Evolutionary conservation across 495 filamentous ascomycete species (phyloP).

Genomic region (Penicillium verhagenii): DNA sequence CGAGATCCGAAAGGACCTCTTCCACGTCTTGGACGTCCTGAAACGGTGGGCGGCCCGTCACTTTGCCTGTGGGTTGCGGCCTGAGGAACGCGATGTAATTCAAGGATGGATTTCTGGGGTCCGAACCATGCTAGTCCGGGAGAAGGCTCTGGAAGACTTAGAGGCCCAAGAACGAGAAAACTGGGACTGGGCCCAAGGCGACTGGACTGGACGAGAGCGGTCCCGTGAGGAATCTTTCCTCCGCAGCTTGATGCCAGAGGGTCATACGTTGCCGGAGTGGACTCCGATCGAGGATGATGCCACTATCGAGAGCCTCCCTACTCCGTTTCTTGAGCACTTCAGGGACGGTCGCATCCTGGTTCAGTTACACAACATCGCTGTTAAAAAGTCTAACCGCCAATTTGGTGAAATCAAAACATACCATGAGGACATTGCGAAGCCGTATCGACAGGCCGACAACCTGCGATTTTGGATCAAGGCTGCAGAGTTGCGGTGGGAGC

Average conservation of each 20-base stretch:
- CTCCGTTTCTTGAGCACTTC: constrained; percentile 70
- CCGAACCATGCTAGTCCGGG: constrained; percentile 67
- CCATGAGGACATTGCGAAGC: constrained; percentile 88
- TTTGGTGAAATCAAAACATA: constrained; percentile 90
- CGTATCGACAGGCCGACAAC: constrained; percentile 91
- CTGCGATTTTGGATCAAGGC: constrained; percentile 95
- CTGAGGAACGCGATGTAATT: constrained; percentile 71
- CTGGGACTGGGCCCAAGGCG: constrained; percentile 76
- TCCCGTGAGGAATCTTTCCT: constrained; percentile 86
- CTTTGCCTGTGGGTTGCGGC: constrained; percentile 79
- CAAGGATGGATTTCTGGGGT: constrained; percentile 74
- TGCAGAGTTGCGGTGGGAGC: constrained; percentile 90
- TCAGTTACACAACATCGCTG: constrained; percentile 81
- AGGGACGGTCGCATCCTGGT: constrained; percentile 79
- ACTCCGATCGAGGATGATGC: constrained; percentile 52
- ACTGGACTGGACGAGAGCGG: constrained; percentile 75
- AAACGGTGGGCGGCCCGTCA: constrained; percentile 86
- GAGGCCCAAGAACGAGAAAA: constrained; percentile 68
- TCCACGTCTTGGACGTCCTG: constrained; percentile 82
- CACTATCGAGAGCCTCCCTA: constrained; percentile 52
- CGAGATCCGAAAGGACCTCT: constrained; percentile 74
- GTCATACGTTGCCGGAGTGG: constrained; percentile 66
- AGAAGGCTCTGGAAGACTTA: constrained; percentile 69
- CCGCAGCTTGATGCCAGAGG: constrained; percentile 51
- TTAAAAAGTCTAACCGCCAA: constrained; percentile 76